A percentile compares a stretch with the other conserved stretches of the same genome.
phyloP scores from a whole-genome alignment of 345 rosid species.

The Sisymbrium irio region DNA sequence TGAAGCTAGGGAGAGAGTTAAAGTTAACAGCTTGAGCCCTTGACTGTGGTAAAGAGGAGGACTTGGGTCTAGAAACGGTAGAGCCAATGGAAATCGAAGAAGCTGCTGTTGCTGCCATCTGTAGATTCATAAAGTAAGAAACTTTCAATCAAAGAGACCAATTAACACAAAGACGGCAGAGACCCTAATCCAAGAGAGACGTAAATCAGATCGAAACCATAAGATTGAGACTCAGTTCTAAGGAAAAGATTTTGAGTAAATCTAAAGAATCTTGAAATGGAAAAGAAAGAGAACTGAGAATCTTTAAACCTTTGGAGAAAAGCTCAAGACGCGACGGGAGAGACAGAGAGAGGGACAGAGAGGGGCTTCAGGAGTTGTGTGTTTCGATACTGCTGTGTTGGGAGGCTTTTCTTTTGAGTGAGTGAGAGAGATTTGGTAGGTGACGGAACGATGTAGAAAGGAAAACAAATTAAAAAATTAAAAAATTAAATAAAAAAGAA shows the following conservation, averaged over 20 bases:
- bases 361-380: not conserved
- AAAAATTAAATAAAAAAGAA: not conserved
- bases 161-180: not conserved
- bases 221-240: not conserved
- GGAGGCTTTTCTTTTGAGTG: not conserved
- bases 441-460: not conserved
- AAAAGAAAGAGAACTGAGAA: not conserved
- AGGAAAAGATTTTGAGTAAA: not conserved
- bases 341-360: not conserved
- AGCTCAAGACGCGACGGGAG: not conserved
- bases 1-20: slow-evolving; percentile 46
- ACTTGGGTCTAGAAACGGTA: slow-evolving; percentile 42
- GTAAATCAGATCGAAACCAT: not conserved
- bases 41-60: slow-evolving; percentile 38
- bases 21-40: slow-evolving; percentile 43
- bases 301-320: slow-evolving; percentile 14
- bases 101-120: slow-evolving; percentile 75
- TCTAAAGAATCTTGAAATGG: not conserved
- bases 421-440: not conserved
- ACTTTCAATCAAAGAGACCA: not conserved
- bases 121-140: not conserved
- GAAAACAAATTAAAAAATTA: not conserved
- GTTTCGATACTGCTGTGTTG: not conserved
- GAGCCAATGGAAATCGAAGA: slow-evolving; percentile 59
- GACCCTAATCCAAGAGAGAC: slow-evolving; percentile 1